phyloP scores from a whole-genome alignment of 1,284 basidiomycete genomes.

The Vanrija sp. region DNA sequence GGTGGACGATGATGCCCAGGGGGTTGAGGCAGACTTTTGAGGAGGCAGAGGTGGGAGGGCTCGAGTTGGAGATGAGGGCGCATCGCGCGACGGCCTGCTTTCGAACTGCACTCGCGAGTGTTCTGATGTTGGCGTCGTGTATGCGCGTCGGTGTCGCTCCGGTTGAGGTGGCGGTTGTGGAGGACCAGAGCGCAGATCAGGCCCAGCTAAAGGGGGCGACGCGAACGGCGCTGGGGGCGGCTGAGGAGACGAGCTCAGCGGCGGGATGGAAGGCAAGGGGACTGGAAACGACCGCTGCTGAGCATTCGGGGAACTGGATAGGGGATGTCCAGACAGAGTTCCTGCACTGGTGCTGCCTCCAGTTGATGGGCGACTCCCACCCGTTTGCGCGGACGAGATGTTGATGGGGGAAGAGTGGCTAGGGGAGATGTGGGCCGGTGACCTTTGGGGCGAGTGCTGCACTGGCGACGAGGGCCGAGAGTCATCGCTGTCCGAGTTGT shows the following conservation, averaged over 20 bases:
- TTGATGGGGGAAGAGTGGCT: background rate
- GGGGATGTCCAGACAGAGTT: too few species aligned
- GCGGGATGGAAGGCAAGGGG: background rate
- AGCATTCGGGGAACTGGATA: too few species aligned
- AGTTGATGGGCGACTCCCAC: too few species aligned
- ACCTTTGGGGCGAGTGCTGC: constrained; percentile 1
- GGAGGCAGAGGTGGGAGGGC: constrained; percentile 35
- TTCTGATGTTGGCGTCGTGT: constrained; percentile 27
- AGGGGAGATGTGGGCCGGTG: background rate
- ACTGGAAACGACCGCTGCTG: too few species aligned
- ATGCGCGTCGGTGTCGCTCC: constrained; percentile 38
- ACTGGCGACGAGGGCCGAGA: background rate
- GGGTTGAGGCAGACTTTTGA: constrained; percentile 7
- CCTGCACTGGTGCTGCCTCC: too few species aligned
- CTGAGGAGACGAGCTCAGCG: background rate
- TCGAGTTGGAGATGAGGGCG: constrained; percentile 27
- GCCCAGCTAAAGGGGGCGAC: too few species aligned
- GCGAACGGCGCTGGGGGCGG: constrained; percentile 14
- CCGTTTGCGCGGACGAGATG: background rate
- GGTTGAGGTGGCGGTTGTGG: constrained; percentile 45
- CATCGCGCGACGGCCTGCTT: constrained; percentile 1
- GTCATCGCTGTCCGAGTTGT: constrained; percentile 41
- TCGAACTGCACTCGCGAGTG: background rate
- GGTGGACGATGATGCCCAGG: constrained; percentile 6
- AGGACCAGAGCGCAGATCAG: background rate